Evolutionary conservation across 371 early-diverging fungal genomes (phyloP).

Genomic region (Sporodiniella umbellata): DNA sequence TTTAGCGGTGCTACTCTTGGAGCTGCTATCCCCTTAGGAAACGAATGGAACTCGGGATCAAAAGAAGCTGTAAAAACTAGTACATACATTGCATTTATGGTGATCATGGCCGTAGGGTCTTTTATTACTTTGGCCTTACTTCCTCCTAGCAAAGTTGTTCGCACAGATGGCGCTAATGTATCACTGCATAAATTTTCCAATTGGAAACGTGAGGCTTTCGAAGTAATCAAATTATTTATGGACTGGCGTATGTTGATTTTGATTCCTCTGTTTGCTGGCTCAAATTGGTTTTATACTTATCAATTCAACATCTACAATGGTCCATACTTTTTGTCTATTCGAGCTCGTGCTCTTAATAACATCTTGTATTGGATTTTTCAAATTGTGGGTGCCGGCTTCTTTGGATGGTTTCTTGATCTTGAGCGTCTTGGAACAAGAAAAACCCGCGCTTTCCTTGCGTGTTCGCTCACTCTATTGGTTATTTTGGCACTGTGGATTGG

Average conservation of each 20-base stretch:
- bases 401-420: constrained; percentile 56
- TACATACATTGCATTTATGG: constrained; percentile 66
- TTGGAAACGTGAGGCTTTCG: constrained; percentile 46
- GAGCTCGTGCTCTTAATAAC: constrained; percentile 65
- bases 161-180: constrained; percentile 62
- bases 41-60: constrained; percentile 35
- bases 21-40: constrained; percentile 18
- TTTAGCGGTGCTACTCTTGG: constrained; percentile 18
- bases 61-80: constrained; percentile 28
- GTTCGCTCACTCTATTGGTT: constrained; percentile 37
- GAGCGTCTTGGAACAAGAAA: constrained; percentile 34
- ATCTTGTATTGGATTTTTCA: constrained; percentile 68
- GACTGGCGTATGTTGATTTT: constrained; percentile 64
- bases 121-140: constrained; percentile 51
- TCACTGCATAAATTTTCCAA: constrained; percentile 52
- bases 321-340: constrained; percentile 46
- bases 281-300: constrained; percentile 77
- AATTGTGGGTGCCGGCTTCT: constrained; percentile 58
- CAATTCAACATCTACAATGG: constrained; percentile 43
- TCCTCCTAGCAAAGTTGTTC: constrained; percentile 58
- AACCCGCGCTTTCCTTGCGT: constrained; percentile 51
- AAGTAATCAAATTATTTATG: constrained; percentile 58
- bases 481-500: constrained; percentile 57
- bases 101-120: constrained; percentile 61
- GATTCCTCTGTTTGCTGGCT: constrained; percentile 65